Base-by-base conservation (phyloP, 2,329 filamentous ascomycete species). In the Diplodia sapinea region DNA sequence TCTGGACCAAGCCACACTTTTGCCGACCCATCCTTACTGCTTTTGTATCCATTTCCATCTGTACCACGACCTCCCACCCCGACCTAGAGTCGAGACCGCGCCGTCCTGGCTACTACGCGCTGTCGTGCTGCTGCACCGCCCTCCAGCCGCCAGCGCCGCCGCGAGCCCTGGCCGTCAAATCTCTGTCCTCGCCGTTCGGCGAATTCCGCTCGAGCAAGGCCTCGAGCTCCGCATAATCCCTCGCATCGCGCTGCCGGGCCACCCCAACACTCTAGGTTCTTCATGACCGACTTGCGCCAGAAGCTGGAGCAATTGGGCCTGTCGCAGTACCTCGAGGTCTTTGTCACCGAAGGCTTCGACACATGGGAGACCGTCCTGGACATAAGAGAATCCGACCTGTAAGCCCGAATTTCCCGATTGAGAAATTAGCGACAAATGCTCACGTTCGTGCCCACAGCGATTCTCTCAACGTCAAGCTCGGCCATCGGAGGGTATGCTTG, bases 351-450 rank as follows among this genome's bases (percentile, higher is more conserved):
- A 79, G 92, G 92, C 3, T 95, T 95, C 77, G 92, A 95, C 77
- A 88, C 89, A 12, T 94, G 92, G 92, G 90, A 93, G 40, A 93
- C 89, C 0, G 89, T 94, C 66, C 83, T 93, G 62, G 91, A 94
- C 75, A 93, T 95, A 65, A 93, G 91, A 69, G 92, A 94, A 78
- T 91, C 90, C 29, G 92, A 95, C 74, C 83, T 95, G 90, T 93
- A 79, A 77, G 88, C 63, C 3, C 9, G 26, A 3, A n/a, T 15
- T 40, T 6, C 36, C 17, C 23, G 8, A 38, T 26, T 51, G 1
- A 59, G 17, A 5, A 26, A 15, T 13, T 36, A 26, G 15, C 56
- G 6, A n/a, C 2, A 11, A 47, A 70, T 36, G 74, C 70, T 69
- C 17, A 64, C 36, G 1, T 17, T 9, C 13, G 8, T 15, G 15